Conservation (phyloP, 1,139 yeast species). For the Kurtzmaniella quercitrusa region DNA sequence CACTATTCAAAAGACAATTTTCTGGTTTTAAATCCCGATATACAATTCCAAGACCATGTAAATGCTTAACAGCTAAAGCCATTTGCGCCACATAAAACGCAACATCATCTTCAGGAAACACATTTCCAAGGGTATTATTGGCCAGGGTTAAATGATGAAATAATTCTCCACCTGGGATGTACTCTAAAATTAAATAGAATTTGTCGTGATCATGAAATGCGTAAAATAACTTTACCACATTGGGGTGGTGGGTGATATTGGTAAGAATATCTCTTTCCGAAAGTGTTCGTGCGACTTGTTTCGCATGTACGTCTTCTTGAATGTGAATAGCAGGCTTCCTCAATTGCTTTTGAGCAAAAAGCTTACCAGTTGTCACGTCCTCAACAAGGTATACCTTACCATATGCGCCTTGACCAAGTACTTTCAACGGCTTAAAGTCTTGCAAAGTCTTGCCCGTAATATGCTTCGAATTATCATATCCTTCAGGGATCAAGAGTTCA, state of each 20-base stretch:
- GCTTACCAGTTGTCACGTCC: conserved; percentile 27
- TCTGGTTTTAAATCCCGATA: conserved; percentile 86
- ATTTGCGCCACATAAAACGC: conserved; percentile 34
- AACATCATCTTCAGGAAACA: conserved; percentile 28
- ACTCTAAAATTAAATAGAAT: conserved; percentile 30
- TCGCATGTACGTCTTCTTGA: conserved; percentile 10
- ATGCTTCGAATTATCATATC: conserved; percentile 8
- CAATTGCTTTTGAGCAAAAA: conserved; percentile 40
- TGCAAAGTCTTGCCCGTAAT: conserved; percentile 10
- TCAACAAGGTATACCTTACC: conserved; percentile 40
- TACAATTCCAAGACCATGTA: conserved; percentile 34
- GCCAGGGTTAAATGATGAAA: conserved; percentile 28
- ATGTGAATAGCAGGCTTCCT: conserved; percentile 31
- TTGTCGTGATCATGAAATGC: conserved; percentile 33
- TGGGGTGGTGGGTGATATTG: conserved; percentile 42
- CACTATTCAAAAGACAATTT: conserved; percentile 72
- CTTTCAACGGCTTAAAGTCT: conserved; percentile 36
- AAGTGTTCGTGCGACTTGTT: conserved; percentile 49
- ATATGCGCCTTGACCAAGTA: conserved; percentile 41
- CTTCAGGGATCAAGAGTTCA: conserved; percentile 15
- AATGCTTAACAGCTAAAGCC: conserved; percentile 29
- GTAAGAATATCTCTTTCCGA: conserved; percentile 71
- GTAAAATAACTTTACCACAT: conserved; percentile 31
- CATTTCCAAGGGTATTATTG: conserved; percentile 23
- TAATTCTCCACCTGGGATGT: conserved; percentile 34